phyloP scores from a whole-genome alignment of 2,329 filamentous ascomycete species.

The Neofusicoccum sp. region DNA sequence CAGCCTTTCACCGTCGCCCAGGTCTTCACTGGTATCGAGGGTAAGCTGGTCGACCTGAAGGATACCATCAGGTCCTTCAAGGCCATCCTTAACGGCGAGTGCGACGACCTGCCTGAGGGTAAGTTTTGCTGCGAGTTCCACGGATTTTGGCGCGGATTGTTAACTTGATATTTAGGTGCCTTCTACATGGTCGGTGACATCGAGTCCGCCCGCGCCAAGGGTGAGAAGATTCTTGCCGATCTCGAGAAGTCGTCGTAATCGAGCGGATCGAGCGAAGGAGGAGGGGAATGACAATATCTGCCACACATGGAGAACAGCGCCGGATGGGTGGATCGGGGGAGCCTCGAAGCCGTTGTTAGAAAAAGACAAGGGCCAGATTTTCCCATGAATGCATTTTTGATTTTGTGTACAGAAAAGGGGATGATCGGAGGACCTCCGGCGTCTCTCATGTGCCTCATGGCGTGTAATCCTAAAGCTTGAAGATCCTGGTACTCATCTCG shows the following conservation, averaged over 20 bases:
- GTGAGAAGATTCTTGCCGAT: slow-evolving; percentile 99
- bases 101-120: slow-evolving; percentile 92
- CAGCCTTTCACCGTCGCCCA: slow-evolving; percentile 94
- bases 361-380: slow-evolving; percentile 12
- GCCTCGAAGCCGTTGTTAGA: slow-evolving; percentile 1
- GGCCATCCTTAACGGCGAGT: slow-evolving; percentile 91
- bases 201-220: slow-evolving; percentile 88
- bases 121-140: slow-evolving; percentile 38
- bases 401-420: slow-evolving; percentile 18
- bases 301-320: slow-evolving; percentile 14
- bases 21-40: slow-evolving; percentile 92
- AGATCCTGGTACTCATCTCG: slow-evolving; percentile 15
- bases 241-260: slow-evolving; percentile 57
- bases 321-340: slow-evolving; percentile 8
- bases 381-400: slow-evolving; percentile 15
- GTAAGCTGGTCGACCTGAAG: slow-evolving; percentile 96
- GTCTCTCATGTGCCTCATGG: slow-evolving; percentile 17
- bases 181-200: slow-evolving; percentile 99
- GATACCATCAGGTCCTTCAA: slow-evolving; percentile 98
- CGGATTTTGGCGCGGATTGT: background rate
- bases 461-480: slow-evolving; percentile 20
- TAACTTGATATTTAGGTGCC: slow-evolving; percentile 48
- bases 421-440: slow-evolving; percentile 14
- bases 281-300: slow-evolving; percentile 13
- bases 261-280: background rate